Percentiles rank a stretch among this genome's conserved stretches.
Evolutionary conservation across 192 early-diverging fungal genomes (phyloP).

Genomic region (Coemansia sp.): DNA sequence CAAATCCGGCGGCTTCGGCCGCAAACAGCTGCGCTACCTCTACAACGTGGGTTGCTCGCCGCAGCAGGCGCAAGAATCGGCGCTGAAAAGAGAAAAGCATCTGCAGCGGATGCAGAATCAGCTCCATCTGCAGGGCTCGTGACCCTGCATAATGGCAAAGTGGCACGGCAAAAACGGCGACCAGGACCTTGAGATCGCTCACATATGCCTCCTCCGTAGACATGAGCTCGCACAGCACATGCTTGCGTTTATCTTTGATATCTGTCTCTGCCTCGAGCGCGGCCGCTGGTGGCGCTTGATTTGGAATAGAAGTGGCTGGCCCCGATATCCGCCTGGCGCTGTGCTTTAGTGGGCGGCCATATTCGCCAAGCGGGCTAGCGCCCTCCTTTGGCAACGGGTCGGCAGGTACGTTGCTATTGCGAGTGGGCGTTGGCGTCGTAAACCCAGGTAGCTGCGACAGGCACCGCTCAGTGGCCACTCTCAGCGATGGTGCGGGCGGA

Average conservation of each 20-base stretch:
- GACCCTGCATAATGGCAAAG: constrained; percentile 27
- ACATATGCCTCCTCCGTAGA: constrained; percentile 55
- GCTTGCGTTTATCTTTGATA: constrained; percentile 25
- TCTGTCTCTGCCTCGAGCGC: not conserved
- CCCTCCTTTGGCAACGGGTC: constrained; percentile 22
- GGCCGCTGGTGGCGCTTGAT: not conserved
- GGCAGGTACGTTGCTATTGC: not conserved
- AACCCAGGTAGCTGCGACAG: not conserved
- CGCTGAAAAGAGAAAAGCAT: constrained; percentile 37
- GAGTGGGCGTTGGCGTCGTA: not conserved
- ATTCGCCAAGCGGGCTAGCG: constrained; percentile 4
- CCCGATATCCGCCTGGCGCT: not conserved
- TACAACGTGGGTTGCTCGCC: constrained; percentile 1
- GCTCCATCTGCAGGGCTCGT: constrained; percentile 15
- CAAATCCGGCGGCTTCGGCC: constrained; percentile 16
- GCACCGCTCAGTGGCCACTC: constrained; percentile 1
- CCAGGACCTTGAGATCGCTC: constrained; percentile 51
- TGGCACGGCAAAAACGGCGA: constrained; percentile 37
- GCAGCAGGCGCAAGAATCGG: constrained; percentile 25
- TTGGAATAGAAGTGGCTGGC: not conserved
- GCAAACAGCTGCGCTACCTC: constrained; percentile 28
- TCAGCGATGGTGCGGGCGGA: not conserved
- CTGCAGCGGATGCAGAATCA: constrained; percentile 32
- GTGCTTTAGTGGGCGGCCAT: not conserved
- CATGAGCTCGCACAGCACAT: constrained; percentile 51